Base-by-base conservation (phyloP, 2,329 filamentous ascomycete genomes). In the Fusarium phyllophilum region DNA sequence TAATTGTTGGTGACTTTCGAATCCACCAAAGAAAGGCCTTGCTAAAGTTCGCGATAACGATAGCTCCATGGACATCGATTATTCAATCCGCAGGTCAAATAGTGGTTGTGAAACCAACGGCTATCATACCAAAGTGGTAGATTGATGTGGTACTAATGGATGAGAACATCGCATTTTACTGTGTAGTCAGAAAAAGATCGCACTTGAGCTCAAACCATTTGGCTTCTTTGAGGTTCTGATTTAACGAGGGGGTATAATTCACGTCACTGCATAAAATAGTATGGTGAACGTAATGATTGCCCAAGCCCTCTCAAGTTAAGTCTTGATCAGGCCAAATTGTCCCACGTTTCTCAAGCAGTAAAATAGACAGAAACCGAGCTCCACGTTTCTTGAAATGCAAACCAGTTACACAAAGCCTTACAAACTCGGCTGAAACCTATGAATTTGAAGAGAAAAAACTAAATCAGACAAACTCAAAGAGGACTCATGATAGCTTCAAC, bases 401-500 rank as follows among this genome's bases (percentile, higher is more conserved):
- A 22, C 17, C 17, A 18, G 62, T 52, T 62, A 48, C 63, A 61
- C 56, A 56, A 51, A 13, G 14, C 42, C 33, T 18, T 22, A 14
- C 26, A 41, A 51, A 14, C 26, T 45, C 38, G 24, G 29, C 29
- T n/a, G 33, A 36, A 49, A 38, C 26, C 24, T 51, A 38, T 51
- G 36, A 12, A 13, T 18, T 26, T 5, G n/a, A 26, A 52, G 29
- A 57, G 33, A 14, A 24, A 29, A n/a, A 31, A 4, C 18, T 8
- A 29, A 31, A 55, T 36, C 26, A 51, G 42, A 18, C 12, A 36
- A 49, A 12, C 31, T 26, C 22, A 13, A 46, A 51, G 44, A 60
- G 60, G 26, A 31, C 45, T 66, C 56, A 70, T 62, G 51, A 67
- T 63, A 34, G 22, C 57, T 52, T 41, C 44, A 58, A 42, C 36